A percentile compares a stretch with the other conserved stretches of the same genome.
phyloP scores from a whole-genome alignment of 495 filamentous ascomycete species.

The Neurospora hispaniola region DNA sequence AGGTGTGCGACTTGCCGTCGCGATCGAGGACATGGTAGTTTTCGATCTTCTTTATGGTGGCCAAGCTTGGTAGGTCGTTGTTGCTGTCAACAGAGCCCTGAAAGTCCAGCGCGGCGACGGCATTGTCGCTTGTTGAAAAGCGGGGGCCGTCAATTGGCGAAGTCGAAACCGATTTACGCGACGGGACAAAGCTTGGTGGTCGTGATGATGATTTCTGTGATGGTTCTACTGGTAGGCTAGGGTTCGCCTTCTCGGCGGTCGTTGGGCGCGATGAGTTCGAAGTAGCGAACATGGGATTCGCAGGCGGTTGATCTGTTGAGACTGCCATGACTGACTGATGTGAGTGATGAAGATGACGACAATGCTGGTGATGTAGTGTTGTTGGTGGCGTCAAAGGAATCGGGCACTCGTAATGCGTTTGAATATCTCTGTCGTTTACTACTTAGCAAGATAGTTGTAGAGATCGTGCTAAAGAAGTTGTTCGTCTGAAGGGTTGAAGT shows the following conservation, averaged over 20 bases:
- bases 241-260: neutral
- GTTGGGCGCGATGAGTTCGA: neutral
- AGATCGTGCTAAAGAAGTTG: neutral
- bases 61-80: constrained; percentile 42
- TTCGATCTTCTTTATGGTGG: constrained; percentile 39
- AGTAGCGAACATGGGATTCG: neutral
- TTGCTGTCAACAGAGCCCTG: constrained; percentile 36
- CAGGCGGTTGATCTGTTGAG: neutral
- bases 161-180: neutral
- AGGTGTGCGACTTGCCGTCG: constrained; percentile 50
- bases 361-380: neutral
- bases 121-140: constrained; percentile 1
- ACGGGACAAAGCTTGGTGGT: neutral
- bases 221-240: neutral
- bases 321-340: constrained; percentile 1
- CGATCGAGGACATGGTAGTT: constrained; percentile 53
- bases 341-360: neutral
- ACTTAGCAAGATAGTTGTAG: neutral
- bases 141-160: neutral
- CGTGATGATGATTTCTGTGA: neutral
- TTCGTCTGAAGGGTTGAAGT: neutral
- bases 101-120: constrained; percentile 29
- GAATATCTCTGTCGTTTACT: neutral
- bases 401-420: neutral
- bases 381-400: neutral